Evolutionary conservation across 495 filamentous ascomycete species (phyloP).

Genomic region (Penicillium canariense): DNA sequence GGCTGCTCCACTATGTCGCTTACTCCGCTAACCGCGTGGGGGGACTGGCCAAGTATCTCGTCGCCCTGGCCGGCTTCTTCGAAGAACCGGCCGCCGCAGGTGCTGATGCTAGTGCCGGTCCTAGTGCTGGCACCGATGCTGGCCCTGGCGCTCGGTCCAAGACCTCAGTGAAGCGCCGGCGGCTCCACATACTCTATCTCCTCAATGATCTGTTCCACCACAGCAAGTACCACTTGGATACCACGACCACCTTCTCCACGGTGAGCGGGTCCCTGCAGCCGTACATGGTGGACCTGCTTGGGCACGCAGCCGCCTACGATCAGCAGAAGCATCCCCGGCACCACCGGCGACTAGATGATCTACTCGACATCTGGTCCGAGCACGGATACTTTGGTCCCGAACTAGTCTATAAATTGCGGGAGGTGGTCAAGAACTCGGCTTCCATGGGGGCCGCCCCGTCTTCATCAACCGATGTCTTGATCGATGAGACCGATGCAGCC

Average conservation of each 20-base stretch:
- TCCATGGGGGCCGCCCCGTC: conserved; percentile 7
- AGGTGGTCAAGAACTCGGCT: conserved; percentile 51
- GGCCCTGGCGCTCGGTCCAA: conserved; percentile 17
- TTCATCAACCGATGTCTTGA: conserved; percentile 27
- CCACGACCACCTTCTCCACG: conserved; percentile 41
- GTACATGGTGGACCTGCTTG: conserved; percentile 59
- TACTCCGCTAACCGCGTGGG: conserved; percentile 63
- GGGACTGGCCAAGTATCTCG: conserved; percentile 74
- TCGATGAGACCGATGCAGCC: conserved; percentile 16
- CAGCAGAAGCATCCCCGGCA: conserved; percentile 61
- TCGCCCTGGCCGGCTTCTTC: conserved; percentile 63
- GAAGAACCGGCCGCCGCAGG: conserved; percentile 22
- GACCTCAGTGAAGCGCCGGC: conserved; percentile 63
- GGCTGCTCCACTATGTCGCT: conserved; percentile 71
- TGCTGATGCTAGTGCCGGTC: background rate
- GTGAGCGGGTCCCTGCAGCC: conserved; percentile 62
- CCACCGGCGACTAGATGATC: conserved; percentile 57
- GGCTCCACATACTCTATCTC: conserved; percentile 78
- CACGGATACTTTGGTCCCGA: conserved; percentile 62
- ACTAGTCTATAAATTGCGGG: conserved; percentile 59
- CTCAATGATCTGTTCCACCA: conserved; percentile 83
- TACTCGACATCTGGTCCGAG: conserved; percentile 74
- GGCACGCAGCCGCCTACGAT: conserved; percentile 59
- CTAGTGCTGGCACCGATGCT: too few species aligned
- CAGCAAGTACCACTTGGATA: conserved; percentile 57